Percentiles rank a stretch among this genome's conserved stretches.
Evolutionary conservation across 495 filamentous ascomycete species (phyloP).

Genomic region (Staphylotrichum tortipilum): DNA sequence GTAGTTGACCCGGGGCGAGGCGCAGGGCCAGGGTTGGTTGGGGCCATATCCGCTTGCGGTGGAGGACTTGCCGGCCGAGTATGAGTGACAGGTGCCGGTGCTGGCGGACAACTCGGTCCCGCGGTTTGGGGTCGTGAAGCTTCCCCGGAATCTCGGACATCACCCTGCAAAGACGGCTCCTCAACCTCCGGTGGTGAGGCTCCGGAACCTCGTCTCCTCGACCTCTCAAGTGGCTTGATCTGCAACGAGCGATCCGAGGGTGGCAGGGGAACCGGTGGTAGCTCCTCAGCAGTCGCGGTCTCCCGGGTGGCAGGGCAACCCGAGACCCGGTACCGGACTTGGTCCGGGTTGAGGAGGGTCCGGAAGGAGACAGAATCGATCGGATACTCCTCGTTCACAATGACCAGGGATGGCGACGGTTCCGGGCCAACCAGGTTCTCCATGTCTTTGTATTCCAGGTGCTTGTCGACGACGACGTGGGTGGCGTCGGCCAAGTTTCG

Average conservation of each 20-base stretch:
- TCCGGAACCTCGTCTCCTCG: background rate
- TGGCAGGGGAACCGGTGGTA: slow-evolving; percentile 21
- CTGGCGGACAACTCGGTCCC: background rate
- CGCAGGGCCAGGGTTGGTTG: background rate
- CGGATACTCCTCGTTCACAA: slow-evolving; percentile 70
- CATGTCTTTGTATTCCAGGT: slow-evolving; percentile 57
- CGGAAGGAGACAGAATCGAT: slow-evolving; percentile 65
- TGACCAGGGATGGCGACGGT: slow-evolving; percentile 37
- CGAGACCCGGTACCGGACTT: slow-evolving; percentile 51
- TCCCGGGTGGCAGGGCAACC: slow-evolving; percentile 22
- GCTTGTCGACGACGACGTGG: slow-evolving; percentile 75
- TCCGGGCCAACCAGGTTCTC: slow-evolving; percentile 47
- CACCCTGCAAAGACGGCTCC: background rate
- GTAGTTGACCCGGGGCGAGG: background rate
- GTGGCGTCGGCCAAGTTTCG: slow-evolving; percentile 37
- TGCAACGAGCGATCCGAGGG: slow-evolving; percentile 19
- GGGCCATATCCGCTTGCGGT: background rate
- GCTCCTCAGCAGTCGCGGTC: background rate
- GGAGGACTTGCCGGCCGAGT: background rate
- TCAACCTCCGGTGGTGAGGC: slow-evolving; percentile 12
- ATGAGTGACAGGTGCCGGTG: background rate
- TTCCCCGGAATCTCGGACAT: background rate
- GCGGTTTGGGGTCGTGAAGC: background rate
- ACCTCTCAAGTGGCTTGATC: slow-evolving; percentile 15
- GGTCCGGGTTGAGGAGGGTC: slow-evolving; percentile 48